These are phyloP conservation scores for Vanrija sp. DNA, from an alignment of 1,284 basidiomycete species.

Conservation along the genomic window DNA sequence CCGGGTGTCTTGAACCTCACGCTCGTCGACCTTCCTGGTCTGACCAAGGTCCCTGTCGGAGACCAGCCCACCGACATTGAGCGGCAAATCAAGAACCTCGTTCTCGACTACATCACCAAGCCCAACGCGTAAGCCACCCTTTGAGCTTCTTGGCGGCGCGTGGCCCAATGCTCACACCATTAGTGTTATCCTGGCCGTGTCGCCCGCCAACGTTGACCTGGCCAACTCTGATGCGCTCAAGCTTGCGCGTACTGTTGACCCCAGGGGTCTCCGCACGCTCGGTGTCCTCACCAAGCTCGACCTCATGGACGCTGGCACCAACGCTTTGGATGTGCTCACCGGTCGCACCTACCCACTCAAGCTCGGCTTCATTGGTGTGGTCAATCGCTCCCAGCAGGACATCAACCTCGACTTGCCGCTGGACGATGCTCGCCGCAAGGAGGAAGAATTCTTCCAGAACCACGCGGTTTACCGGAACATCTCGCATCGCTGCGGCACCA, in stretches of 20 bases:
- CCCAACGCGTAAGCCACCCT: conserved; percentile 72
- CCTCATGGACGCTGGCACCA: conserved; percentile 97
- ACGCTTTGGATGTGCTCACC: conserved; percentile 92
- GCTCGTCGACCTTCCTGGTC: conserved; percentile 88
- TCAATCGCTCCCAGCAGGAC: conserved; percentile 96
- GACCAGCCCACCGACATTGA: conserved; percentile 80
- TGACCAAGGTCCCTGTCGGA: conserved; percentile 87
- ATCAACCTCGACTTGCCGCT: conserved; percentile 88
- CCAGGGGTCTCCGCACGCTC: conserved; percentile 90
- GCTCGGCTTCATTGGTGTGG: conserved; percentile 95
- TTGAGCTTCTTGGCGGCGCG: background rate
- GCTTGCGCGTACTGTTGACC: conserved; percentile 90
- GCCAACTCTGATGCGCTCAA: conserved; percentile 98
- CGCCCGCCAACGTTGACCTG: conserved; percentile 94
- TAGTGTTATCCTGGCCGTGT: conserved; percentile 93
- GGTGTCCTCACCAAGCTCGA: conserved; percentile 96
- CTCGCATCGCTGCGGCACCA: conserved; percentile 94
- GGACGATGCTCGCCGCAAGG: conserved; percentile 76
- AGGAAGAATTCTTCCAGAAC: conserved; percentile 85
- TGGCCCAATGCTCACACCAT: background rate
- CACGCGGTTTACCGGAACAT: conserved; percentile 95
- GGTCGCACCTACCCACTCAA: conserved; percentile 96
- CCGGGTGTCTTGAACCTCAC: conserved; percentile 93
- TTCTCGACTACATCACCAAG: conserved; percentile 92
- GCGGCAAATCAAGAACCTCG: conserved; percentile 88